Evolutionary conservation across 225 moss, liverwort and hornwort genomes (phyloP), one percentile per base, ranked within the genome.

Genomic region (Rhytidiadelphus loreus): DNA sequence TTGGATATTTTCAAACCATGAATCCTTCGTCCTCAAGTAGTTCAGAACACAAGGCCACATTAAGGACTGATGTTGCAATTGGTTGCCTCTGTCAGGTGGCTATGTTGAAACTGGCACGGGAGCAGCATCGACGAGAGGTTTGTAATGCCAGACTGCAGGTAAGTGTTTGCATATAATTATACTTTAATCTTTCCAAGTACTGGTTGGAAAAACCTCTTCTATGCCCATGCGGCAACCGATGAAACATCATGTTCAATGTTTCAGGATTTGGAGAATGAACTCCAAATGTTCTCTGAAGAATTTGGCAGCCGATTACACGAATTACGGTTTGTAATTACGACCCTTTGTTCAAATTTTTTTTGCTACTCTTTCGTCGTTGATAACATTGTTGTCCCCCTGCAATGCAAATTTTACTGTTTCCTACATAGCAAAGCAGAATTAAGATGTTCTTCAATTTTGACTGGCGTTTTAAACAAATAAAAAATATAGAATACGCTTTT

Each of bases 201-300:
- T 61, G 53, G n/a, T 43, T 83, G 43, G 75, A 69, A 60, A 87
- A 22, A 5, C 43, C 37, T 60, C 84, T 58, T 87, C 60, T 75
- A 22, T 75, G 60, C 77, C 46, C 26, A 55, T 81, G 56, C 46
- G 44, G 61, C 21, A 70, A 79, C 26, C 55, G 46, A 50, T 50
- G 53, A 25, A 77, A 72, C 33, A 50, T 41, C 8, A 13, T 76
- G 52, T 88, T 85, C 56, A 71, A 53, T 81, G 81, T 91, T 82
- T 75, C 92, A 94, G 94, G 94, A 92, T 65, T 61, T 94, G 89
- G 94, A 94, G 87, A 94, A 89, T 86, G 91, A 94, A 77, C 92
- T 94, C 44, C 92, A 94, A 90, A 37, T 88, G 63, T 94, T 94
- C 87, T 93, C 93, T 77, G 90, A 93, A 92, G 94, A 93, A 73